Base-by-base conservation (phyloP, 2,329 filamentous ascomycete species). In the Microcyclosporella mali region DNA sequence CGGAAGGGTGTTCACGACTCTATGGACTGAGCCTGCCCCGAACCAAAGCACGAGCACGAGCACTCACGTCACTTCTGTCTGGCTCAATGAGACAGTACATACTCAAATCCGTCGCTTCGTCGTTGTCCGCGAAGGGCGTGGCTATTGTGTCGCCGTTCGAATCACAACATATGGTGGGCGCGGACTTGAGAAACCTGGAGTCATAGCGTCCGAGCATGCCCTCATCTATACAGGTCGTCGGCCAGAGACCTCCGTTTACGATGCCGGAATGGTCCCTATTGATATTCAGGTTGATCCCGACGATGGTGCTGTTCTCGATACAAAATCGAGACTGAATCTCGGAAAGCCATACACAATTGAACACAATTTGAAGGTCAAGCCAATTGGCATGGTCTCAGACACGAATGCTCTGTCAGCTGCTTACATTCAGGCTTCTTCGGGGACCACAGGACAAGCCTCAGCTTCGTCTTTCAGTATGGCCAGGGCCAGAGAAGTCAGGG, bases 41-140 rank as follows among this genome's bases (percentile, higher is more conserved):
- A 18, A 11, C 16, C n/a, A n/a, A n/a, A n/a, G n/a, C n/a, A n/a
- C n/a, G n/a, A n/a, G n/a, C n/a, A n/a, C n/a, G n/a, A n/a, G n/a
- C 9, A 34, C 33, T 6, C 14, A 15, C 18, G 33, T 18, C 14
- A 17, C 33, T 17, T 6, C 18, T 15, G 33, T 34, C 3, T 11
- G 8, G 18, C 18, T 17, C 11, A 47, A 46, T 7, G 47, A 57
- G 19, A 21, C 11, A 7, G 47, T 56, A 2, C 52, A 45, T 27
- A 48, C 56, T 9, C 58, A 59, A 38, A 43, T 56, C 0, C 50
- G 57, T 0, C 40, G 54, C 3, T 60, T 59, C 33, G 56, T 59
- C 1, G 53, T 60, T 4, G 45, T 58, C 8, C 43, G 53, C 12
- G 49, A 49, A 25, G 42, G 40, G 2, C 19, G 32, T 1, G 25